Evolutionary conservation across 768 basidiomycete genomes (phyloP).

Genomic region (Lentinula raphanica): DNA sequence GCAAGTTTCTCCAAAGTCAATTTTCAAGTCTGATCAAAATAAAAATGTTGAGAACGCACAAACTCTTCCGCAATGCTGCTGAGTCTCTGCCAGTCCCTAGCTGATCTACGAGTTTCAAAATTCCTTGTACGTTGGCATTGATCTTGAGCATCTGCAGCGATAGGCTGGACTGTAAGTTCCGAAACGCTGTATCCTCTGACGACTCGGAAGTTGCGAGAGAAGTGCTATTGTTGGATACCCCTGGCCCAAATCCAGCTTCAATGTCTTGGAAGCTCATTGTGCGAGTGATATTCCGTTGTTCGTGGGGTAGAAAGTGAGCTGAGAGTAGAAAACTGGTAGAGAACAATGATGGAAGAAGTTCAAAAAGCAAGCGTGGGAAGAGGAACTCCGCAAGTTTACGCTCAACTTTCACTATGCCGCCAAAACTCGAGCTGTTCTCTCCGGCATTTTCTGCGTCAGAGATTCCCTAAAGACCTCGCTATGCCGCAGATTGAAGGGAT

Average conservation of each 20-base stretch:
- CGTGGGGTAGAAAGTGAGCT: not conserved
- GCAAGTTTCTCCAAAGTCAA: not conserved
- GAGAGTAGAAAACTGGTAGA: not conserved
- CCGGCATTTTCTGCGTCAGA: too few species aligned
- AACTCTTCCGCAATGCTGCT: constrained; percentile 67
- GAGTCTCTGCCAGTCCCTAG: constrained; percentile 84
- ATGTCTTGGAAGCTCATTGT: constrained; percentile 56
- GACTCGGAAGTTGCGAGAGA: constrained; percentile 28
- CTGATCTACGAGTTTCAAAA: constrained; percentile 93
- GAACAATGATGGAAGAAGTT: not conserved
- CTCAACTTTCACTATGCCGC: too few species aligned
- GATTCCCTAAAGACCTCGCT: too few species aligned
- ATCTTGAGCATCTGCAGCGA: constrained; percentile 98
- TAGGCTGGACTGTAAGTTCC: constrained; percentile 69
- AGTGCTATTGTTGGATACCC: constrained; percentile 27
- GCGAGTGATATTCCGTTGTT: not conserved
- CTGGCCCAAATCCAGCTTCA: constrained; percentile 40
- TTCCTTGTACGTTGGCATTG: constrained; percentile 94
- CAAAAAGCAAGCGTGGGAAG: not conserved
- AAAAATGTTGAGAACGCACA: constrained; percentile 54
- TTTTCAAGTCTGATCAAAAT: not conserved
- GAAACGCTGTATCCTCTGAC: constrained; percentile 70
- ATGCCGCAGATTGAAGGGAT: too few species aligned
- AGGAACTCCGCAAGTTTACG: not conserved
- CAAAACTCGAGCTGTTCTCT: too few species aligned